Evolutionary conservation across 2,329 filamentous ascomycete species (phyloP), one percentile per base, ranked within the genome.

Genomic region (Cryoendolithus antarcticus): DNA sequence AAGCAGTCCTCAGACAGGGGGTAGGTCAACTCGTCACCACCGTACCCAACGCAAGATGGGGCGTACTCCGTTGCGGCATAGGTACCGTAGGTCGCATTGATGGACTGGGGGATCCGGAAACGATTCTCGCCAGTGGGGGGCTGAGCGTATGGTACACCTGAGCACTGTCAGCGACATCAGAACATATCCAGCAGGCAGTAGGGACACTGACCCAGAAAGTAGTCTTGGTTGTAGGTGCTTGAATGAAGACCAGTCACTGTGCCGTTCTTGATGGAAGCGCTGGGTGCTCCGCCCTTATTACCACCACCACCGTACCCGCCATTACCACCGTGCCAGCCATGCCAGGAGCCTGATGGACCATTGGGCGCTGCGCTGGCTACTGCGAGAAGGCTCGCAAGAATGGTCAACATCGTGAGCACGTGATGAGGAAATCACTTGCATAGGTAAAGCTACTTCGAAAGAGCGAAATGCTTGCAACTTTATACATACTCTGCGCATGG

Each of bases 1-100:
- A 80, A 62, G 44, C 77, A 80, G 48, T 78, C 71, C 48, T 80
- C 76, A 8, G 62, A 45, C 52, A 62, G 56, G 44, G 61, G 43
- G 53, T 65, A 45, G 44, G 51, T 50, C 29, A 53, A 44, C 44
- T 52, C 47, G 32, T 55, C 54, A 13, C 48, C 48, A 5, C 61
- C 62, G 40, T 61, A 64, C 35, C 64, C 63, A 11, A 64, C 61
- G 42, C 63, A 66, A 24, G 55, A 52, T 32, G 58, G 50, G 4
- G 64, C 61, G 45, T 69, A 69, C 38, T 54, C 47, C 9, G 57
- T 63, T 2, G 65, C 65, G 13, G 57, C 38, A 2, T 57, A 50
- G 1, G 57, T 58, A 11, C 58, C 62, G 51, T 59, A 69, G 3
- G 59, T 60, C 6, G 52, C 42, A 35, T 61, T 58, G 38, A 61